phyloP scores from a whole-genome alignment of 2,329 filamentous ascomycete species.

The Gyromitra esculenta region DNA sequence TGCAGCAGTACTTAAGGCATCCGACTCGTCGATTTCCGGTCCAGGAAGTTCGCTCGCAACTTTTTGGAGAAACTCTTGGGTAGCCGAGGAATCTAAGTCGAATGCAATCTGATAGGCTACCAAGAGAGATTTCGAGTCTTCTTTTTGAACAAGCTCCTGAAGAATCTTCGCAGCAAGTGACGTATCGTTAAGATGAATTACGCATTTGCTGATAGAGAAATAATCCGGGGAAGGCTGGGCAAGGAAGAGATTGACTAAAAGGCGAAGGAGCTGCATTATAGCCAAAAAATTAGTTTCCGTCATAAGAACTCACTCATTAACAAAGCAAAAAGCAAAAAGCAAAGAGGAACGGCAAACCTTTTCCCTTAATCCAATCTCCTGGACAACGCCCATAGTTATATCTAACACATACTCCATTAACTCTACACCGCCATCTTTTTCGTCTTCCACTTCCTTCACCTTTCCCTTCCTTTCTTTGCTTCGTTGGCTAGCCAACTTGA shows the following conservation, averaged over 20 bases:
- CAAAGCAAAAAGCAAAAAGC: neutral
- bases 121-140: slow-evolving; percentile 79
- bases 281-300: slow-evolving; percentile 34
- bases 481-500: slow-evolving; percentile 81
- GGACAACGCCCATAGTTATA: slow-evolving; percentile 97
- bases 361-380: slow-evolving; percentile 85
- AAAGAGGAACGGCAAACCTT: slow-evolving; percentile 62
- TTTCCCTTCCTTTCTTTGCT: slow-evolving; percentile 71
- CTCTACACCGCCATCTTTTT: slow-evolving; percentile 77
- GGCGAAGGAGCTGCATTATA: slow-evolving; percentile 77
- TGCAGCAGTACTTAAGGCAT: slow-evolving; percentile 55
- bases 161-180: slow-evolving; percentile 89
- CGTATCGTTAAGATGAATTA: slow-evolving; percentile 93
- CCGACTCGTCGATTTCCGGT: slow-evolving; percentile 64
- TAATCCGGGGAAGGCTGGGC: slow-evolving; percentile 94
- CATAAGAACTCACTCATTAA: slow-evolving; percentile 43
- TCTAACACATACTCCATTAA: slow-evolving; percentile 95
- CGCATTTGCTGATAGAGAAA: slow-evolving; percentile 97
- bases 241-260: slow-evolving; percentile 94
- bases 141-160: slow-evolving; percentile 79
- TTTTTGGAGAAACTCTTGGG: slow-evolving; percentile 93
- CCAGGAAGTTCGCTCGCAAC: slow-evolving; percentile 63
- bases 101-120: slow-evolving; percentile 98
- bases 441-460: slow-evolving; percentile 65
- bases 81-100: slow-evolving; percentile 97